phyloP scores from a whole-genome alignment of 768 basidiomycete species.

The Phanerochaete carnosa region DNA sequence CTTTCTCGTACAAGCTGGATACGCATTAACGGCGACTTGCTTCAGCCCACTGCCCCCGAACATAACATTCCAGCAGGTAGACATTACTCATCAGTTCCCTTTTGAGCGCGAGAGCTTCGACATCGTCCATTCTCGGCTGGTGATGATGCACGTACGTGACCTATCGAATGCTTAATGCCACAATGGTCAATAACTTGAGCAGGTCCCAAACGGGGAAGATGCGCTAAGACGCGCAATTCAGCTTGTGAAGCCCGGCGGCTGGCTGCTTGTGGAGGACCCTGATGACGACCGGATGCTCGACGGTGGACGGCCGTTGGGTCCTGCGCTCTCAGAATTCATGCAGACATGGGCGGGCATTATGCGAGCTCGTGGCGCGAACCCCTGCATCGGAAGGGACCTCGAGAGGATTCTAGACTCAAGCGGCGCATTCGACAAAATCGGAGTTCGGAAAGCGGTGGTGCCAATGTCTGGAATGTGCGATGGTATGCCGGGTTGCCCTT shows the following conservation, averaged over 20 bases:
- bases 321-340: background rate
- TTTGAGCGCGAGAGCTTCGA: slow-evolving; percentile 22
- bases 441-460: background rate
- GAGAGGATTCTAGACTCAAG: background rate
- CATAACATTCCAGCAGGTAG: slow-evolving; percentile 14
- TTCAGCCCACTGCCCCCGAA: slow-evolving; percentile 19
- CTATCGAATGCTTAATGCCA: background rate
- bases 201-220: slow-evolving; percentile 17
- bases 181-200: background rate
- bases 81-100: slow-evolving; percentile 21
- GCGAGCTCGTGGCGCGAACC: background rate
- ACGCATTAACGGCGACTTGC: no score
- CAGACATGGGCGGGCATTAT: background rate
- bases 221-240: slow-evolving; percentile 17
- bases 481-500: background rate
- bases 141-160: slow-evolving; percentile 21
- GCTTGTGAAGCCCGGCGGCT: slow-evolving; percentile 14
- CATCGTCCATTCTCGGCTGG: slow-evolving; percentile 22
- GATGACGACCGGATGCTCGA: slow-evolving; percentile 14
- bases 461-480: background rate
- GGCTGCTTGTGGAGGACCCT: slow-evolving; percentile 22
- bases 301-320: slow-evolving; percentile 8
- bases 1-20: background rate
- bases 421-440: background rate
- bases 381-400: slow-evolving; percentile 4